Percentiles rank a stretch among this genome's conserved stretches.
Conservation (phyloP, 805 yeast species). For the Spathaspora boniae region DNA sequence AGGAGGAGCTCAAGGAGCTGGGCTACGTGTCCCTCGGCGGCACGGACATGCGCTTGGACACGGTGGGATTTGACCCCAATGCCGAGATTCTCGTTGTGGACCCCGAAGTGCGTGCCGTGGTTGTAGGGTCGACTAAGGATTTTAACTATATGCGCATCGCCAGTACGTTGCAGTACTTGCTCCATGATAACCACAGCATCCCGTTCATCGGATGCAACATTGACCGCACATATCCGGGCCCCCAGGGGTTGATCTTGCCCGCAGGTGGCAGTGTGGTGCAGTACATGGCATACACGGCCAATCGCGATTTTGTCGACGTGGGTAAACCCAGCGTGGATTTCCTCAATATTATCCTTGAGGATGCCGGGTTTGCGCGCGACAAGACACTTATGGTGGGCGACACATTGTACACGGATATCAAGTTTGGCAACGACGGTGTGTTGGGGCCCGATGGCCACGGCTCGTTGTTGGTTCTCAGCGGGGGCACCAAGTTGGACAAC, state of each 20-base stretch:
- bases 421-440: slow-evolving; percentile 39
- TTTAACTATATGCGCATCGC: slow-evolving; percentile 36
- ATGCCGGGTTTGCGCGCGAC: slow-evolving; percentile 22
- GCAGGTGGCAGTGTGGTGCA: slow-evolving; percentile 42
- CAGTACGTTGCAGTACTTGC: slow-evolving; percentile 34
- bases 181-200: slow-evolving; percentile 25
- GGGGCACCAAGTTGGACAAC: slow-evolving; percentile 30
- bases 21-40: slow-evolving; percentile 38
- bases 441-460: slow-evolving; percentile 26
- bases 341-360: slow-evolving; percentile 25
- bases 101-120: slow-evolving; percentile 37
- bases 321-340: slow-evolving; percentile 37
- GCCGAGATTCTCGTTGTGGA: slow-evolving; percentile 28
- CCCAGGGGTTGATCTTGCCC: slow-evolving; percentile 33
- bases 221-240: slow-evolving; percentile 40
- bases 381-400: slow-evolving; percentile 40
- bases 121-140: slow-evolving; percentile 37
- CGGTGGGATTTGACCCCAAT: slow-evolving; percentile 21
- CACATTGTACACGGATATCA: slow-evolving; percentile 40
- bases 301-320: slow-evolving; percentile 30
- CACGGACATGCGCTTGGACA: slow-evolving; percentile 23
- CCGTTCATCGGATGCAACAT: slow-evolving; percentile 41
- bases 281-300: slow-evolving; percentile 33
- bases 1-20: slow-evolving; percentile 27
- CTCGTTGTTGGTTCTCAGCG: slow-evolving; percentile 32